Conservation (phyloP, 2,329 filamentous ascomycete genomes). For the Talaromyces verruculosus region DNA sequence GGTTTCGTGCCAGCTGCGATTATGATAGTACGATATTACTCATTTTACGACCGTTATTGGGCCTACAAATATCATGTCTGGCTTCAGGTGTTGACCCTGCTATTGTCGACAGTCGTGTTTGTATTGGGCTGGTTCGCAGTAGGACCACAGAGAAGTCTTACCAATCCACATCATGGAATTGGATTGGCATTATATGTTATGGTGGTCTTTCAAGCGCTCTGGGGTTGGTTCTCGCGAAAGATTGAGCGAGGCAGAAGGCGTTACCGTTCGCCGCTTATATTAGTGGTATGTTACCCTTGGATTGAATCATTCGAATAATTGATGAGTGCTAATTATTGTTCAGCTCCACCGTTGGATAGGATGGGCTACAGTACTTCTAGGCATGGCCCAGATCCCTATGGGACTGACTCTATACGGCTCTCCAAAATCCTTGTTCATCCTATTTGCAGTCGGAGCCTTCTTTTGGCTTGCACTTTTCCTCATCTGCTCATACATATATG, state of each 20-base stretch:
- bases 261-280: slow-evolving; percentile 57
- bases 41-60: slow-evolving; percentile 53
- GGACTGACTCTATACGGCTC: slow-evolving; percentile 92
- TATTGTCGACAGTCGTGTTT: slow-evolving; percentile 62
- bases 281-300: slow-evolving; percentile 51
- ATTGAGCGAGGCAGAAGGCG: slow-evolving; percentile 54
- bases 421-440: slow-evolving; percentile 77
- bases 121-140: slow-evolving; percentile 64
- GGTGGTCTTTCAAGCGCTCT: slow-evolving; percentile 59
- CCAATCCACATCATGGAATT: slow-evolving; percentile 67
- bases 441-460: slow-evolving; percentile 77
- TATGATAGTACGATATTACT: slow-evolving; percentile 61
- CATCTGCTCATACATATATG: slow-evolving; percentile 70
- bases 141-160: slow-evolving; percentile 58
- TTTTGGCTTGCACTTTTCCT: slow-evolving; percentile 75
- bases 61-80: slow-evolving; percentile 63
- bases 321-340: neutral
- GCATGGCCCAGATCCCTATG: slow-evolving; percentile 81
- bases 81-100: slow-evolving; percentile 61
- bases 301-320: neutral
- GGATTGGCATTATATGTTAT: slow-evolving; percentile 63
- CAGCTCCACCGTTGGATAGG: slow-evolving; percentile 89
- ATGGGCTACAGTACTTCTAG: slow-evolving; percentile 72
- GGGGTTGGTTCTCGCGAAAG: slow-evolving; percentile 58
- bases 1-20: slow-evolving; percentile 60